phyloP scores from a whole-genome alignment of 2,329 filamentous ascomycete species.

The Verticillium dahliae region DNA sequence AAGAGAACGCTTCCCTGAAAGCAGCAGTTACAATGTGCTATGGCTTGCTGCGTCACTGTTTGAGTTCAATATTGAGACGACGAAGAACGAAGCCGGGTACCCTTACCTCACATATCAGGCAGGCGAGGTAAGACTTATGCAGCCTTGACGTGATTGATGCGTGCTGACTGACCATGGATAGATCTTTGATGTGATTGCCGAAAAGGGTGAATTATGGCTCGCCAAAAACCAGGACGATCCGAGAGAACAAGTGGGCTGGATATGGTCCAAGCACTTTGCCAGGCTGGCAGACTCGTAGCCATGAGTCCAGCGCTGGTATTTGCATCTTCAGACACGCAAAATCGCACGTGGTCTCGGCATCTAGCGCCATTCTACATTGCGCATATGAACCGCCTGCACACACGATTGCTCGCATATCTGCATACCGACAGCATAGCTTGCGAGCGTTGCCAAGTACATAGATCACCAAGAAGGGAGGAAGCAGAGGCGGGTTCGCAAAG shows the following conservation, averaged over 20 bases:
- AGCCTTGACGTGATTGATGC: no score
- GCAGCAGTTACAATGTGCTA: conserved; percentile 63
- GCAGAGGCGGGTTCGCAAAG: background rate
- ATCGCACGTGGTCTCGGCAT: background rate
- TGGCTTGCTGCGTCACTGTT: conserved; percentile 93
- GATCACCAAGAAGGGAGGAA: background rate
- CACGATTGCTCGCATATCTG: background rate
- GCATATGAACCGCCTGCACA: background rate
- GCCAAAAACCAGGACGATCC: conserved; percentile 94
- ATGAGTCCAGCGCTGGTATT: background rate
- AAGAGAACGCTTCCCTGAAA: conserved; percentile 45
- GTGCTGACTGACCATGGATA: conserved; percentile 27
- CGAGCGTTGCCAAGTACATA: background rate
- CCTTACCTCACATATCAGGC: conserved; percentile 94
- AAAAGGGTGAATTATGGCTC: conserved; percentile 96
- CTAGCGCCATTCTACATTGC: background rate
- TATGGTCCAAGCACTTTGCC: conserved; percentile 98
- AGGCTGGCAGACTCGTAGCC: conserved; percentile 47
- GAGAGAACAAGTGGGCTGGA: conserved; percentile 79
- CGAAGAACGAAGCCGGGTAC: conserved; percentile 88
- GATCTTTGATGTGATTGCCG: conserved; percentile 88
- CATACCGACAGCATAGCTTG: background rate
- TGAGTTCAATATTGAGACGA: conserved; percentile 93
- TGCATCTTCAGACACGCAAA: background rate
- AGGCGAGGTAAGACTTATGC: conserved; percentile 60